Conservation (phyloP, 164 flowering plant species). For the Warburgia ugandensis region DNA sequence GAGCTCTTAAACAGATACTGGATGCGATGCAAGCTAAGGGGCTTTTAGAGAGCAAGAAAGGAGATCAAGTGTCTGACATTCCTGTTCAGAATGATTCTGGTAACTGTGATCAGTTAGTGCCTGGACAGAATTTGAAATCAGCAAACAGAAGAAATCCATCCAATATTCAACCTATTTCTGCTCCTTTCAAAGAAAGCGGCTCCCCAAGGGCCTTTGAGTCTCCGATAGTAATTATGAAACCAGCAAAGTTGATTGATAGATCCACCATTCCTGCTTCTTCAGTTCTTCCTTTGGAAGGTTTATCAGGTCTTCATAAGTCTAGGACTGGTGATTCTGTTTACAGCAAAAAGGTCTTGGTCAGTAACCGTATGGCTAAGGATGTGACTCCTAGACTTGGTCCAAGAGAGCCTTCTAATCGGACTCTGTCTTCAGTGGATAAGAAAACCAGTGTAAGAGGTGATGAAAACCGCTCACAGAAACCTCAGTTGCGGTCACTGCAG, state of each 20-base stretch:
- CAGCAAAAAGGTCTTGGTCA: constrained; percentile 14
- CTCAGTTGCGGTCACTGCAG: constrained; percentile 20
- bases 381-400: constrained; percentile 23
- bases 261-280: constrained; percentile 20
- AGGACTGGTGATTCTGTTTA: constrained; percentile 14
- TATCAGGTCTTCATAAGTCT: constrained; percentile 19
- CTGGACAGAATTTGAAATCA: constrained; percentile 22
- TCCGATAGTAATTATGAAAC: constrained; percentile 43
- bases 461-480: constrained; percentile 5
- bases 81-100: constrained; percentile 21
- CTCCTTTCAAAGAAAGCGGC: constrained; percentile 16
- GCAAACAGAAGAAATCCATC: constrained; percentile 15
- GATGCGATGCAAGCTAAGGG: constrained; percentile 75
- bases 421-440: constrained; percentile 26
- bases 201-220: constrained; percentile 26
- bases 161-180: constrained; percentile 12
- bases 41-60: constrained; percentile 28
- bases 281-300: constrained; percentile 11
- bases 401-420: constrained; percentile 16
- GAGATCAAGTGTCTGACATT: constrained; percentile 23
- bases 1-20: constrained; percentile 90
- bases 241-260: constrained; percentile 31
- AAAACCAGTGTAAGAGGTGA: constrained; percentile 26
- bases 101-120: constrained; percentile 10
- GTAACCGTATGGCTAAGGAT: constrained; percentile 23